Percentiles rank a stretch among this genome's conserved stretches.
Conservation (phyloP, 1,139 yeast genomes). For the Candida sanyaensis region DNA sequence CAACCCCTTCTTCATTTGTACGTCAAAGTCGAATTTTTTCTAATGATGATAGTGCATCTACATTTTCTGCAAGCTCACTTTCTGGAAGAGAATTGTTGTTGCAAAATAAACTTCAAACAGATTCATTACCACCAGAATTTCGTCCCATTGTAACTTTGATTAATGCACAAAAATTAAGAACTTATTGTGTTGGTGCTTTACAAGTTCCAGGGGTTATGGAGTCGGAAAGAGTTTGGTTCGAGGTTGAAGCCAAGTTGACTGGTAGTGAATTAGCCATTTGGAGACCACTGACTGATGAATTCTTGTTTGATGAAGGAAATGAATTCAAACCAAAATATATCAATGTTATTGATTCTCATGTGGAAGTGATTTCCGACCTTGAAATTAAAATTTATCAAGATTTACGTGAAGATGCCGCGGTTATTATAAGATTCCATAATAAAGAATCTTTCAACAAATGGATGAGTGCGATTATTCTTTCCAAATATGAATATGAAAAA, state of each 20-base stretch:
- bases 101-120: conserved; percentile 26
- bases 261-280: conserved; percentile 56
- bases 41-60: conserved; percentile 18
- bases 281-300: conserved; percentile 34
- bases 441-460: conserved; percentile 39
- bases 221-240: conserved; percentile 29
- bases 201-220: conserved; percentile 18
- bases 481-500: conserved; percentile 52
- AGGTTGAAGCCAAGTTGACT: conserved; percentile 47
- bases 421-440: conserved; percentile 33
- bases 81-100: conserved; percentile 19
- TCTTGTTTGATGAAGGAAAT: conserved; percentile 20
- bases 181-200: conserved; percentile 37
- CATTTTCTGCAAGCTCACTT: conserved; percentile 16
- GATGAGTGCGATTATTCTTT: conserved; percentile 47
- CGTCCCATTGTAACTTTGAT: conserved; percentile 44
- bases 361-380: conserved; percentile 23
- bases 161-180: conserved; percentile 42
- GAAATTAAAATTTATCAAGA: conserved; percentile 42
- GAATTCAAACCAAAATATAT: conserved; percentile 48
- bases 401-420: conserved; percentile 34
- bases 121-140: conserved; percentile 38
- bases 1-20: conserved; percentile 42
- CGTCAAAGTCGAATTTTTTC: conserved; percentile 39
- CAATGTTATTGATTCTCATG: conserved; percentile 49